Evolutionary conservation across 257 asterid species (phyloP).

Genomic region (Salvia hispanica): DNA sequence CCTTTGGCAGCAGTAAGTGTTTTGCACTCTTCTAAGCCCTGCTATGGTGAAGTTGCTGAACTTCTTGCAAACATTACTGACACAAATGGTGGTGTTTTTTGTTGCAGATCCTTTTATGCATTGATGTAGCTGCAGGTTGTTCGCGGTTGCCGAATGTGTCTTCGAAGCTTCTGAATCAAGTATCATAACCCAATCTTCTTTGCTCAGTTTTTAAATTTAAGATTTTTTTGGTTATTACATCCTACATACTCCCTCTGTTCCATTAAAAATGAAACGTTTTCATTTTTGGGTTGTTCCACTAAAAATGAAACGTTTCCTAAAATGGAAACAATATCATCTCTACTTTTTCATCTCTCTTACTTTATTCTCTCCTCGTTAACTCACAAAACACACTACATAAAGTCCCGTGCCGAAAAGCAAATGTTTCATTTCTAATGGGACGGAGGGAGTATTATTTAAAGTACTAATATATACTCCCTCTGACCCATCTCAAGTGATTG

Average conservation of each 20-base stretch:
- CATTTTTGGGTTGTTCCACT: no score
- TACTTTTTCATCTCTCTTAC: no score
- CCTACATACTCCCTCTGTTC: background rate
- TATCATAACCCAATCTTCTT: conserved; percentile 41
- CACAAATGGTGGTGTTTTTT: conserved; percentile 32
- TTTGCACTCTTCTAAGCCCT: conserved; percentile 33
- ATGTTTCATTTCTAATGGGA: no score
- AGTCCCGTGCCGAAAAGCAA: no score
- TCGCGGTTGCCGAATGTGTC: conserved; percentile 75
- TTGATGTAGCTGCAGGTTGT: conserved; percentile 89
- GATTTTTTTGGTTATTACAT: conserved; percentile 10
- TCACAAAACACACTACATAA: no score
- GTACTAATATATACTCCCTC: no score
- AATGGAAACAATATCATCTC: no score
- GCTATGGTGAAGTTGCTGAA: conserved; percentile 33
- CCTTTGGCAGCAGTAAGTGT: conserved; percentile 87
- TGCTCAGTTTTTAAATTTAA: conserved; percentile 17
- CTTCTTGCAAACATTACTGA: conserved; percentile 34
- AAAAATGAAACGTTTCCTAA: no score
- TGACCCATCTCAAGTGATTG: no score
- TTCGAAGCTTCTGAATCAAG: conserved; percentile 86
- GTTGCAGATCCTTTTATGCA: conserved; percentile 82
- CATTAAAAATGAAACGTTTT: no score
- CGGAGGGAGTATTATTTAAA: no score
- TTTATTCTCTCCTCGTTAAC: no score